Conservation (phyloP, 208 protist genomes). For the Trypanosoma mega region DNA sequence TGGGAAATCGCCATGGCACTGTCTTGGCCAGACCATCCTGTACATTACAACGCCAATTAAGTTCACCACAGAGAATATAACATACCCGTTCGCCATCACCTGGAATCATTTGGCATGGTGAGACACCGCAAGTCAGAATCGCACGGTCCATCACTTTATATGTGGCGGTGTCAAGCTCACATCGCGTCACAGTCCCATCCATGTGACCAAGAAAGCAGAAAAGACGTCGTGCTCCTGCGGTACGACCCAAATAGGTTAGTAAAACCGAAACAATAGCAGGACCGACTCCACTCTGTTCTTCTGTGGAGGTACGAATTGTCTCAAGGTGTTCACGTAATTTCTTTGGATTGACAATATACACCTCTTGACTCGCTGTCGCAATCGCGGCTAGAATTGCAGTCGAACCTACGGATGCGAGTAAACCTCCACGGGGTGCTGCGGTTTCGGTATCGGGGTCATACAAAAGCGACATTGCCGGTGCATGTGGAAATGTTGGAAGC, state of each 20-base stretch:
- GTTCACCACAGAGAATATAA: conserved; percentile 64
- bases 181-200: conserved; percentile 67
- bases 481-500: conserved; percentile 62
- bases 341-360: conserved; percentile 63
- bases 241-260: conserved; percentile 60
- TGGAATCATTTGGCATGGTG: conserved; percentile 62
- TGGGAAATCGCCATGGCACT: conserved; percentile 72
- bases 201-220: conserved; percentile 77
- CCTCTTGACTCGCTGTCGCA: conserved; percentile 60
- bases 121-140: conserved; percentile 51
- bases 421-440: conserved; percentile 6
- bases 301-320: conserved; percentile 40
- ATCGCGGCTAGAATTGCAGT: conserved; percentile 57
- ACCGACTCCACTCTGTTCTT: conserved; percentile 1
- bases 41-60: conserved; percentile 72
- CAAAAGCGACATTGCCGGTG: conserved; percentile 59
- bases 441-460: conserved; percentile 36
- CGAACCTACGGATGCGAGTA: conserved; percentile 3
- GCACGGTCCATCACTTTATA: conserved; percentile 52
- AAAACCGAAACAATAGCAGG: conserved; percentile 67
- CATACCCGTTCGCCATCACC: conserved; percentile 71
- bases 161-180: conserved; percentile 55
- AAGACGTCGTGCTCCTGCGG: conserved; percentile 29
- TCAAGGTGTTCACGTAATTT: conserved; percentile 69
- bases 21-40: conserved; percentile 54